Conservation (phyloP, 495 filamentous ascomycete species). For the Neurospora tetraspora region DNA sequence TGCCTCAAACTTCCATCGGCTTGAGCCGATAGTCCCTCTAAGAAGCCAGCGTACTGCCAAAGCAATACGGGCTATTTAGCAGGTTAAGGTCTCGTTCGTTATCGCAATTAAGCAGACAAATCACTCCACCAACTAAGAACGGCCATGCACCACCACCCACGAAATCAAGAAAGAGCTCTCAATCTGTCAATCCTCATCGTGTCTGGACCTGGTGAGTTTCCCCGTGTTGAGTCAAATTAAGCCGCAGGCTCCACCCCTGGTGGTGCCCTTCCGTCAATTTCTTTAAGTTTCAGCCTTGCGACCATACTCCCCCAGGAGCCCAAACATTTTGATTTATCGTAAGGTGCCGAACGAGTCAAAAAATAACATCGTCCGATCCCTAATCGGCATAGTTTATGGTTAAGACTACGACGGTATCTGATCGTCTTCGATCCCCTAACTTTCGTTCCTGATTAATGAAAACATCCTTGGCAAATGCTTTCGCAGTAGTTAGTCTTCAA, state of each 20-base stretch:
- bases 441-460: background rate
- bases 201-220: slow-evolving; percentile 61
- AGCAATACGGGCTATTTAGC: slow-evolving; percentile 60
- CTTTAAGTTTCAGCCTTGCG: background rate
- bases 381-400: background rate
- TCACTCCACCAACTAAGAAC: slow-evolving; percentile 61
- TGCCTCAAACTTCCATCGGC: slow-evolving; percentile 61
- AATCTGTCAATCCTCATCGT: slow-evolving; percentile 58
- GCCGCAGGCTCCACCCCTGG: slow-evolving; percentile 50
- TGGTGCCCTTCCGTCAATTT: slow-evolving; percentile 46
- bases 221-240: slow-evolving; percentile 64
- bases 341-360: background rate
- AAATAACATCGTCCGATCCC: background rate
- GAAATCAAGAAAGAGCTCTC: slow-evolving; percentile 57
- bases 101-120: slow-evolving; percentile 70
- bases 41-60: slow-evolving; percentile 56
- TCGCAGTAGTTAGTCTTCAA: slow-evolving; percentile 63
- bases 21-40: slow-evolving; percentile 63
- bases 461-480: background rate
- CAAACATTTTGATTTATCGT: background rate
- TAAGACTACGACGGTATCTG: background rate
- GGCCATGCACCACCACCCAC: slow-evolving; percentile 56
- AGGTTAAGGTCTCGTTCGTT: slow-evolving; percentile 67
- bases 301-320: background rate
- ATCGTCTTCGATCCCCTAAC: background rate